Conservation (phyloP, 768 basidiomycete genomes). For the Amanita inopinata region DNA sequence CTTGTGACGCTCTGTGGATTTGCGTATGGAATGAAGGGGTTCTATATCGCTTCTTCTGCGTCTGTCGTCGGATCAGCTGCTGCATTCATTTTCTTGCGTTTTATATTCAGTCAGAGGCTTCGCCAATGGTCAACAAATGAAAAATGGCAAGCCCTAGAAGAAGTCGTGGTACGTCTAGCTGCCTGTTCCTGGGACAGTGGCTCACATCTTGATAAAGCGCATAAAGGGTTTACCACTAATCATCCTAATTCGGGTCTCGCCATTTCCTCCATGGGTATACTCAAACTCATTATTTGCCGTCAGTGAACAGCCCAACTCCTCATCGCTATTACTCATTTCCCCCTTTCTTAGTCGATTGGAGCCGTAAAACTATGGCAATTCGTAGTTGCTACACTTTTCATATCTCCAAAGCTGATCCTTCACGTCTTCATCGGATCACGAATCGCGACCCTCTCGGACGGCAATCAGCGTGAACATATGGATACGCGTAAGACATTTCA, state of each 20-base stretch:
- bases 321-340: background rate
- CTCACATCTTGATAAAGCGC: conserved; percentile 9
- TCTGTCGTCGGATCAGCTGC: conserved; percentile 57
- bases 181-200: background rate
- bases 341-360: conserved; percentile 48
- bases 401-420: conserved; percentile 62
- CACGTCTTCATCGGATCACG: conserved; percentile 74
- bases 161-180: conserved; percentile 67
- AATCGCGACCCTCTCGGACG: conserved; percentile 67
- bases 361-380: conserved; percentile 72
- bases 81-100: conserved; percentile 51
- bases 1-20: conserved; percentile 66
- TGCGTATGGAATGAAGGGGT: conserved; percentile 74
- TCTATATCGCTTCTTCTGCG: conserved; percentile 49
- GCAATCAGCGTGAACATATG: conserved; percentile 64
- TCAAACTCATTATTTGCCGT: conserved; percentile 76
- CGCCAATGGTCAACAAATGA: conserved; percentile 50
- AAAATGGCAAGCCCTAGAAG: conserved; percentile 72
- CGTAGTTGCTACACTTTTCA: conserved; percentile 57
- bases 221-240: conserved; percentile 77
- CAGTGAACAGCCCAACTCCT: conserved; percentile 23
- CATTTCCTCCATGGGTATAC: conserved; percentile 84
- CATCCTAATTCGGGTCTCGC: conserved; percentile 69
- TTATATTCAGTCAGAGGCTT: conserved; percentile 45
- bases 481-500: conserved; percentile 43